Evolutionary conservation across 805 yeast genomes (phyloP), one percentile per base, ranked within the genome.

Genomic region (Wickerhamiella kurtzmanii): DNA sequence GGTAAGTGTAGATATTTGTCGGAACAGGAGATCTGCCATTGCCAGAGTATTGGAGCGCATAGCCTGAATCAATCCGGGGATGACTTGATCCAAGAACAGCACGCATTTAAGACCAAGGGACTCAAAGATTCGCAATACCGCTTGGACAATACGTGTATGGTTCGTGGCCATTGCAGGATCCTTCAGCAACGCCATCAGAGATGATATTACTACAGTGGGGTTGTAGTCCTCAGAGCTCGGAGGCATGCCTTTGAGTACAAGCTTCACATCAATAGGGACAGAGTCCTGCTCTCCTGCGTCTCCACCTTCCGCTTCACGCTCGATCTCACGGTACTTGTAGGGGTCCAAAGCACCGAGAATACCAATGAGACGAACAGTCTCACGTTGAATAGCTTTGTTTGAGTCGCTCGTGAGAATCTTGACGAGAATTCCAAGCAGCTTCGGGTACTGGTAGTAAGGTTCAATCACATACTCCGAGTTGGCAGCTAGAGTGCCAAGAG

Each of bases 271-370:
- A 4, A 87, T 77, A 0, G 96, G 82, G 2, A 95, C 92, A 2
- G 89, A 86, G 57, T 82, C 82, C 51, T 84, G 89, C 53, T 84
- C 94, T 54, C 70, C 57, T 2, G 21, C 17, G n/a, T 35, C 42
- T 16, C 38, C 45, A n/a, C 22, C 18, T 41, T 74, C 77, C 0
- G 81, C 74, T 1, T 71, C 72, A 48, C 84, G 79, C 60, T 88
- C 97, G 8, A 88, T 84, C 56, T 86, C 95, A 47, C 95, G 77
- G 55, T 87, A 94, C 59, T 85, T 88, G 60, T 89, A 92, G 1
- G 99, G 99, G 64, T 92, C 98, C 43, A 92, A 68, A 0, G 98
- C 98, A 52, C 99, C 99, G 38, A 92, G 67, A 32, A 88, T 87
- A 59, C 99, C 99, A 48, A 92, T 68, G 20, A 92, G 65, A 53